A percentile compares a stretch with the other conserved stretches of the same genome.
Conservation (phyloP, 176 grass and related monocot species). For the Coix lacrymajobi region DNA sequence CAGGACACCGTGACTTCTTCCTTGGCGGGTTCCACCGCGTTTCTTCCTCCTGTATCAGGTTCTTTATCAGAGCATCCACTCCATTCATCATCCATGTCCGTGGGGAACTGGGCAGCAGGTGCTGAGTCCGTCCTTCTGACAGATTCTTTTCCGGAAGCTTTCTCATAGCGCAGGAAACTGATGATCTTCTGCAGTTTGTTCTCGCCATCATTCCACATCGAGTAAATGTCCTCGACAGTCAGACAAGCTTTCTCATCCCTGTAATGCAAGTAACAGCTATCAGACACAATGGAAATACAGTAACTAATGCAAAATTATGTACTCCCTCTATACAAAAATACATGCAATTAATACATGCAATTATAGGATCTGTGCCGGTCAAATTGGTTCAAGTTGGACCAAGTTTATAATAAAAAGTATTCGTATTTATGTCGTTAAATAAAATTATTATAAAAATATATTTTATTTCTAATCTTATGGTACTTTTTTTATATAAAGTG, state of each 20-base stretch:
- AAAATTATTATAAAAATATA: too few species aligned
- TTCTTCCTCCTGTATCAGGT: neutral
- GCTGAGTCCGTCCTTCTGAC: neutral
- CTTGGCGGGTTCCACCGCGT: neutral
- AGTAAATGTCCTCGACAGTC: conserved; percentile 19
- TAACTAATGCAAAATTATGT: neutral
- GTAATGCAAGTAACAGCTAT: neutral
- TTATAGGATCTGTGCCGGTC: too few species aligned
- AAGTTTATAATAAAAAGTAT: too few species aligned
- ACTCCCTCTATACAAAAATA: too few species aligned
- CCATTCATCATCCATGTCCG: neutral
- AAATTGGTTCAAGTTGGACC: too few species aligned
- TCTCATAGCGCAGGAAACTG: neutral
- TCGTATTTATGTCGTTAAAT: too few species aligned
- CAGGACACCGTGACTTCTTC: neutral
- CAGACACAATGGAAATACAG: neutral
- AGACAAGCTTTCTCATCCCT: conserved; percentile 6
- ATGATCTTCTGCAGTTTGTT: conserved; percentile 30
- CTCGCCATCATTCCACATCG: conserved; percentile 21
- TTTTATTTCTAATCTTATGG: too few species aligned
- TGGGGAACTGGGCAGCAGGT: neutral
- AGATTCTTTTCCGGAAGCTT: neutral
- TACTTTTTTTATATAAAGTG: too few species aligned
- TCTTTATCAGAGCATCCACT: conserved; percentile 1
- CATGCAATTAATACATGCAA: too few species aligned